phyloP scores from a whole-genome alignment of 768 basidiomycete genomes.

The Saitozyma podzolica region DNA sequence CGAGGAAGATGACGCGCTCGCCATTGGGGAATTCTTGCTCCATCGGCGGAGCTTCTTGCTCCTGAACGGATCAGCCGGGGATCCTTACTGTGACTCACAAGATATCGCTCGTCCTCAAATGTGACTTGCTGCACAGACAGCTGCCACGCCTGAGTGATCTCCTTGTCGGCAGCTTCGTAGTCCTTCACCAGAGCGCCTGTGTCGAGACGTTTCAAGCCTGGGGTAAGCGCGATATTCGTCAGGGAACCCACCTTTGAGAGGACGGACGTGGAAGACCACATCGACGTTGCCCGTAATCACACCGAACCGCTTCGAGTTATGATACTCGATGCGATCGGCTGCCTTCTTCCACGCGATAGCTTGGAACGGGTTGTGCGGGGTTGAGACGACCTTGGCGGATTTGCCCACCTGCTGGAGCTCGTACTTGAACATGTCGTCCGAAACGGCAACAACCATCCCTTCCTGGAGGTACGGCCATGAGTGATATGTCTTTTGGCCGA shows the following conservation, averaged over 20 bases:
- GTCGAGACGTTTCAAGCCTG: conserved; percentile 86
- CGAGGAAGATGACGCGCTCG: conserved; percentile 92
- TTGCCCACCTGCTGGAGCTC: conserved; percentile 56
- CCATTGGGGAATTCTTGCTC: conserved; percentile 86
- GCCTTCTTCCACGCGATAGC: conserved; percentile 75
- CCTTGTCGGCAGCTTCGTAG: conserved; percentile 79
- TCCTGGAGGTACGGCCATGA: conserved; percentile 97
- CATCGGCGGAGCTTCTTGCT: conserved; percentile 76
- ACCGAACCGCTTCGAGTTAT: conserved; percentile 85
- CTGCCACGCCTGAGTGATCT: conserved; percentile 82
- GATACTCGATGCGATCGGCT: conserved; percentile 75
- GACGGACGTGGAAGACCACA: conserved; percentile 80
- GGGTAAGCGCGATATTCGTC: not conserved
- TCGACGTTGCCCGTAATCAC: conserved; percentile 80
- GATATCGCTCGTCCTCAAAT: conserved; percentile 76
- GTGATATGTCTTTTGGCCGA: conserved; percentile 74
- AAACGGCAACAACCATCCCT: conserved; percentile 79
- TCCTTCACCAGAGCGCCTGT: conserved; percentile 92
- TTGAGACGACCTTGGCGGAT: conserved; percentile 59
- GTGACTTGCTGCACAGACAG: conserved; percentile 75
- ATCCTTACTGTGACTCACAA: conserved; percentile 29
- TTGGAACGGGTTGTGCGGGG: conserved; percentile 70
- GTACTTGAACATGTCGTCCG: conserved; percentile 83
- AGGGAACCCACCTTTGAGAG: conserved; percentile 71
- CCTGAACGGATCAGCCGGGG: conserved; percentile 54